A percentile compares a stretch with the other conserved stretches of the same genome.
These are phyloP conservation scores for Gentiana macrophylla DNA, from an alignment of 257 asterid genomes.

Conservation along the genomic window DNA sequence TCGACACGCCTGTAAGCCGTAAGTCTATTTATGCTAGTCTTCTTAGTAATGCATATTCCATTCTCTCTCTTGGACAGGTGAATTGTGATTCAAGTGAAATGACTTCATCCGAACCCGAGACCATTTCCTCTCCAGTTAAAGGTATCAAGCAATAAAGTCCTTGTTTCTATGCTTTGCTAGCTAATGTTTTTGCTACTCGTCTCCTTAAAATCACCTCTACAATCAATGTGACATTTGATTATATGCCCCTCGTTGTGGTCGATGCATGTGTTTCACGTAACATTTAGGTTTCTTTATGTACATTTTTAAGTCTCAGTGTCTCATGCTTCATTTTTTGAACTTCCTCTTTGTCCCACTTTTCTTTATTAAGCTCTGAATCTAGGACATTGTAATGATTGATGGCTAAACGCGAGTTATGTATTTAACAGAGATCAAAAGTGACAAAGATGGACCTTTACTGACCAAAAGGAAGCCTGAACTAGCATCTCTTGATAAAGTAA, in stretches of 20 bases:
- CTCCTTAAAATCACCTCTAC: background rate
- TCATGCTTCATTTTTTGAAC: background rate
- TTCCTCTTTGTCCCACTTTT: background rate
- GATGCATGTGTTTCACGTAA: background rate
- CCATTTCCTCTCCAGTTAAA: constrained; percentile 2
- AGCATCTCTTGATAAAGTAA: background rate
- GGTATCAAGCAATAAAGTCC: background rate
- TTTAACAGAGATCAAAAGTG: constrained; percentile 5
- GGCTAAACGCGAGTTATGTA: background rate
- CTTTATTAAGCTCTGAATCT: background rate
- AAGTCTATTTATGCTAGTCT: too few species aligned
- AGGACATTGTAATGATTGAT: background rate
- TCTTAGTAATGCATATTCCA: too few species aligned
- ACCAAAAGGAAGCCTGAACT: constrained; percentile 5
- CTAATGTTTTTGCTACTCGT: background rate
- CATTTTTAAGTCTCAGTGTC: background rate
- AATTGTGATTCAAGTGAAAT: background rate
- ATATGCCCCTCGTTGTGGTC: background rate
- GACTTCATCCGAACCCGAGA: constrained; percentile 7
- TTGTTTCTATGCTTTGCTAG: background rate
- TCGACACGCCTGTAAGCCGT: too few species aligned
- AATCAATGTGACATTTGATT: background rate
- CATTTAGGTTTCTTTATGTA: background rate
- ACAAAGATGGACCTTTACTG: constrained; percentile 1
- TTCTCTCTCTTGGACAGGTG: background rate